A percentile compares a stretch with the other conserved stretches of the same genome.
phyloP scores from a whole-genome alignment of 208 protist genomes.

The Leishmania lainsoni region DNA sequence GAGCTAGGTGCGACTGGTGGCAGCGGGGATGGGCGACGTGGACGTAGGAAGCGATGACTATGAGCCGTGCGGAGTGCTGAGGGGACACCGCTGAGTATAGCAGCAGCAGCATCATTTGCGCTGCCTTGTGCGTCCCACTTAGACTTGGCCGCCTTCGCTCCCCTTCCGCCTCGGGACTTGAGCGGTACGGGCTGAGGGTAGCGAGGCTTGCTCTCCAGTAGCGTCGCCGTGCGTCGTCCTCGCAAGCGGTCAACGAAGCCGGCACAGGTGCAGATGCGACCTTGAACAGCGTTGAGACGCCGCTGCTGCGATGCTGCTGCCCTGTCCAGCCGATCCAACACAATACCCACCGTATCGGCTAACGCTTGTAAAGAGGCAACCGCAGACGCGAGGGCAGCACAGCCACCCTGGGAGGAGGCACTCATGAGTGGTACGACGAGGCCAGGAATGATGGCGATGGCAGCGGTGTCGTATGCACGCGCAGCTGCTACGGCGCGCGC shows the following conservation, averaged over 20 bases:
- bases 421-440: slow-evolving; percentile 32
- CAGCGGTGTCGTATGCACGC: slow-evolving; percentile 19
- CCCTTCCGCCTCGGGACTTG: background rate
- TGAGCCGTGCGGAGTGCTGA: slow-evolving; percentile 5
- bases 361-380: slow-evolving; percentile 28
- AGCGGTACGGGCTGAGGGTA: slow-evolving; percentile 14
- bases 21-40: slow-evolving; percentile 21
- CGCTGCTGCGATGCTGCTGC: slow-evolving; percentile 9
- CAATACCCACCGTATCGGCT: slow-evolving; percentile 11
- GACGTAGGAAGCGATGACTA: slow-evolving; percentile 16
- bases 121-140: background rate
- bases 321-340: slow-evolving; percentile 22
- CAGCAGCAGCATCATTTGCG: background rate
- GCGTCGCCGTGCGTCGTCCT: slow-evolving; percentile 8
- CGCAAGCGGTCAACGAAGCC: slow-evolving; percentile 1
- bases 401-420: slow-evolving; percentile 23
- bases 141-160: background rate
- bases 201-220: slow-evolving; percentile 23
- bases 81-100: background rate
- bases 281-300: slow-evolving; percentile 6
- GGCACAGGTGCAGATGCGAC: slow-evolving; percentile 23
- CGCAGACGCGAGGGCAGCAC: slow-evolving; percentile 20
- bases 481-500: slow-evolving; percentile 4
- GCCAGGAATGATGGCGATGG: slow-evolving; percentile 21
- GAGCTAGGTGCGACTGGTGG: slow-evolving; percentile 30